These are phyloP conservation scores for Globisporangium cederbergense DNA, from an alignment of 352 stramenopile species.

Conservation along the genomic window DNA sequence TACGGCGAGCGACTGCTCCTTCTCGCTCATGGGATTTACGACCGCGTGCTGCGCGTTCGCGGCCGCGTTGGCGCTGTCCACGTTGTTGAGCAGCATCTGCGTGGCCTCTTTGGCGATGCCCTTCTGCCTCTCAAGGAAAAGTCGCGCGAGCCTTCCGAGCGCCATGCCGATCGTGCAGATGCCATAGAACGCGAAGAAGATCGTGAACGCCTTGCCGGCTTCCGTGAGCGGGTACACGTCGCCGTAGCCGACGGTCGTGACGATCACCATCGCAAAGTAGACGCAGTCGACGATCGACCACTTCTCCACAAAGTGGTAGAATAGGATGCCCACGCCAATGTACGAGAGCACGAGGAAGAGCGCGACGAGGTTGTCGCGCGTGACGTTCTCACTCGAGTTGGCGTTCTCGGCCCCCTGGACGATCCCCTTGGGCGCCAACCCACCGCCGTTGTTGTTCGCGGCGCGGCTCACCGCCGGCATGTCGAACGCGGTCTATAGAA, in stretches of 20 bases:
- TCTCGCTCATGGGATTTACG: slow-evolving; percentile 9
- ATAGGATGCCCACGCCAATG: slow-evolving; percentile 45
- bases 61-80: slow-evolving; percentile 37
- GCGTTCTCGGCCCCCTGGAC: slow-evolving; percentile 22
- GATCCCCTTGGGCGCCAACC: slow-evolving; percentile 30
- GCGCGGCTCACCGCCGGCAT: slow-evolving; percentile 20
- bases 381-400: slow-evolving; percentile 10
- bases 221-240: slow-evolving; percentile 63
- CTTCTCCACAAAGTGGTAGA: slow-evolving; percentile 53
- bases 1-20: slow-evolving; percentile 22
- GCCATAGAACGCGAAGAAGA: slow-evolving; percentile 84
- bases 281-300: slow-evolving; percentile 79
- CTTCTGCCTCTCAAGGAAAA: slow-evolving; percentile 55
- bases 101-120: slow-evolving; percentile 57
- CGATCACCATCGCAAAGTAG: slow-evolving; percentile 91
- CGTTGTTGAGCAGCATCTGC: slow-evolving; percentile 38
- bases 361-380: slow-evolving; percentile 31
- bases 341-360: slow-evolving; percentile 59
- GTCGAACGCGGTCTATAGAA: slow-evolving; percentile 29
- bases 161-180: slow-evolving; percentile 67
- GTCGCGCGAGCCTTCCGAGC: slow-evolving; percentile 46
- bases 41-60: neutral
- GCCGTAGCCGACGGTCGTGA: slow-evolving; percentile 91
- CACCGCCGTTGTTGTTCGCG: slow-evolving; percentile 14
- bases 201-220: slow-evolving; percentile 72